Evolutionary conservation across 73 alveolate genomes (phyloP).

Genomic region (Paramecium primaurelia): DNA sequence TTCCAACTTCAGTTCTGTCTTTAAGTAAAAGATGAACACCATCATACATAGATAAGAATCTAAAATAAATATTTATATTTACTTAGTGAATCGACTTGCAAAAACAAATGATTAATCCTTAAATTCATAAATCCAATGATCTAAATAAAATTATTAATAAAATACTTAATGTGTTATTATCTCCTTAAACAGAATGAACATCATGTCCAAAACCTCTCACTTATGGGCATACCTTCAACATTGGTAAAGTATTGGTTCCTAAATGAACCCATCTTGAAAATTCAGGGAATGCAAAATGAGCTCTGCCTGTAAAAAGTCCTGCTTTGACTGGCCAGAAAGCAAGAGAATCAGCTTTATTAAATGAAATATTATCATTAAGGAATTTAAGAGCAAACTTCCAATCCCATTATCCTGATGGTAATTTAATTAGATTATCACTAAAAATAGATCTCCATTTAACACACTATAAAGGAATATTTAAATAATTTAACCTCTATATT

Average conservation of each 20-base stretch:
- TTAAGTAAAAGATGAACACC: slow-evolving; percentile 77
- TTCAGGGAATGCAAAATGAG: slow-evolving; percentile 77
- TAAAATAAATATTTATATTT: slow-evolving; percentile 2
- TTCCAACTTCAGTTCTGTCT: slow-evolving; percentile 82
- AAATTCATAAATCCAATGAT: slow-evolving; percentile 81
- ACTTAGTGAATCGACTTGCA: slow-evolving; percentile 57
- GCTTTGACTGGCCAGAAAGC: slow-evolving; percentile 76
- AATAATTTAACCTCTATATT: slow-evolving; percentile 32
- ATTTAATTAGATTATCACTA: slow-evolving; percentile 55
- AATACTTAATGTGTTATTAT: slow-evolving; percentile 66
- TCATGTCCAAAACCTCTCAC: slow-evolving; percentile 76
- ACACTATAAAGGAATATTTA: slow-evolving; percentile 11
- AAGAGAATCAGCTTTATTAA: slow-evolving; percentile 67
- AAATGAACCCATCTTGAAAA: slow-evolving; percentile 85
- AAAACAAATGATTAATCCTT: slow-evolving; percentile 43
- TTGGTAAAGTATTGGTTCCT: slow-evolving; percentile 82
- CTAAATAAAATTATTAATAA: background rate
- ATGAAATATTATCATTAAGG: slow-evolving; percentile 33
- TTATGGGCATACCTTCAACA: slow-evolving; percentile 81
- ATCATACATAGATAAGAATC: slow-evolving; percentile 75
- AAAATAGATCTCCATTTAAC: slow-evolving; percentile 81
- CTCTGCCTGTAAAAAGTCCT: slow-evolving; percentile 72
- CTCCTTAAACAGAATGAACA: slow-evolving; percentile 64
- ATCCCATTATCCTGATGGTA: slow-evolving; percentile 13
- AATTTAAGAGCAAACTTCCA: slow-evolving; percentile 41